Percentiles rank a stretch among this genome's conserved stretches.
Conservation (phyloP, 2,329 filamentous ascomycete species). For the Chrysoporthe cubensis region DNA sequence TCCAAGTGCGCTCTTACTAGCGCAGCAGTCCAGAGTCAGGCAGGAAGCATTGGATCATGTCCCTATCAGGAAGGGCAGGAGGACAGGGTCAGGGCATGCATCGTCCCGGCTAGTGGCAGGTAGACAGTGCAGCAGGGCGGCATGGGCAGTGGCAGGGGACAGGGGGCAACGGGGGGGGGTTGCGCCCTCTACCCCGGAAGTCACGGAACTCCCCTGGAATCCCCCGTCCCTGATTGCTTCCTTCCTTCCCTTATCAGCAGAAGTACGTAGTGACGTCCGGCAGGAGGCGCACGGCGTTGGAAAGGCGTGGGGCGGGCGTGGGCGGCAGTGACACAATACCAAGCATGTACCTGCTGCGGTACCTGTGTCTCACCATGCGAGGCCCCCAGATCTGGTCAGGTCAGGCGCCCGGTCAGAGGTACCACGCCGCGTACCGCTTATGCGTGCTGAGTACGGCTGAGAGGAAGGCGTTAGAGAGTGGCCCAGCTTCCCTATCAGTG, state of each 20-base stretch:
- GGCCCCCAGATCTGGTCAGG: too few relatives aligned
- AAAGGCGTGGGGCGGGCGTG: neutral
- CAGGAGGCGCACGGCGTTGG: neutral
- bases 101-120: neutral
- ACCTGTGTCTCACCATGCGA: neutral
- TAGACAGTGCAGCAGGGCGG: neutral
- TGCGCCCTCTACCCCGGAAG: neutral
- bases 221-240: conserved; percentile 1
- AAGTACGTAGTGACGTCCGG: neutral
- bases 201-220: neutral
- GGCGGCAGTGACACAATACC: too few relatives aligned
- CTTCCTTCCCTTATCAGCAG: conserved; percentile 12
- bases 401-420: too few relatives aligned
- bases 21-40: too few relatives aligned
- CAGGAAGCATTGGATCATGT: neutral
- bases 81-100: neutral
- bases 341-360: neutral
- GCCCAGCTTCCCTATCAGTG: conserved; percentile 11
- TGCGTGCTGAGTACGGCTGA: too few relatives aligned
- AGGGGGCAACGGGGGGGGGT: too few relatives aligned
- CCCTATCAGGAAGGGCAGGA: conserved; percentile 2
- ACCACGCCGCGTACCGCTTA: too few relatives aligned
- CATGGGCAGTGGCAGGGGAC: neutral
- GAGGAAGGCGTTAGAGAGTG: neutral
- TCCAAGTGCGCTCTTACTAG: neutral